phyloP scores from a whole-genome alignment of 2,329 filamentous ascomycete species.

The Balansia obtecta region DNA sequence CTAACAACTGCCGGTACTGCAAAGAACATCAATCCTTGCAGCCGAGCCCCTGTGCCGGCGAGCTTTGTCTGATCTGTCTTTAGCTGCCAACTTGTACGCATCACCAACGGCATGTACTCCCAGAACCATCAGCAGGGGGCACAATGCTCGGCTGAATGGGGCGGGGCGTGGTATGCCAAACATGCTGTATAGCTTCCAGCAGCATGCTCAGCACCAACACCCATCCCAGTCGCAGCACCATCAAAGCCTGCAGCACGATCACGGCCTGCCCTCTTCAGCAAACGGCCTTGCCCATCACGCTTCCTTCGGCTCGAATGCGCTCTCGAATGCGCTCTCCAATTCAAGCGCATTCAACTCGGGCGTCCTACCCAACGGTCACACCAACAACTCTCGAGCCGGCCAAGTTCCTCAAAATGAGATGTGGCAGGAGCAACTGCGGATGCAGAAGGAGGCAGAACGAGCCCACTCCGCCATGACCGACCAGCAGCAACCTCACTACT shows the following conservation, averaged over 20 bases:
- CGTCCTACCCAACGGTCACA: constrained; percentile 45
- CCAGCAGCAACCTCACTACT: constrained; percentile 54
- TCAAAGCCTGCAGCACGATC: constrained; percentile 46
- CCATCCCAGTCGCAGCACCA: constrained; percentile 54
- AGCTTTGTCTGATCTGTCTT: constrained; percentile 8
- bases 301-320: constrained; percentile 26
- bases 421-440: constrained; percentile 78
- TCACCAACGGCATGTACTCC: constrained; percentile 52
- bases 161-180: constrained; percentile 43
- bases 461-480: constrained; percentile 60
- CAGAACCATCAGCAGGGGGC: constrained; percentile 60
- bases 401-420: constrained; percentile 51
- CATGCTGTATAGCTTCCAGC: constrained; percentile 59
- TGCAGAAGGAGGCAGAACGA: constrained; percentile 66
- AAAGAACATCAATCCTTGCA: constrained; percentile 11
- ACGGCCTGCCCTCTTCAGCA: constrained; percentile 36
- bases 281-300: constrained; percentile 39
- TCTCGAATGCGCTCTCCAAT: constrained; percentile 49
- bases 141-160: constrained; percentile 62
- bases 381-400: constrained; percentile 31
- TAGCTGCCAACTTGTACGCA: constrained; percentile 10
- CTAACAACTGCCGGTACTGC: constrained; percentile 8
- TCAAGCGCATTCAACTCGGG: constrained; percentile 46
- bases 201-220: constrained; percentile 47
- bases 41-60: constrained; percentile 18